phyloP scores from a whole-genome alignment of 805 yeast species.

The Hanseniaspora lachancei region DNA sequence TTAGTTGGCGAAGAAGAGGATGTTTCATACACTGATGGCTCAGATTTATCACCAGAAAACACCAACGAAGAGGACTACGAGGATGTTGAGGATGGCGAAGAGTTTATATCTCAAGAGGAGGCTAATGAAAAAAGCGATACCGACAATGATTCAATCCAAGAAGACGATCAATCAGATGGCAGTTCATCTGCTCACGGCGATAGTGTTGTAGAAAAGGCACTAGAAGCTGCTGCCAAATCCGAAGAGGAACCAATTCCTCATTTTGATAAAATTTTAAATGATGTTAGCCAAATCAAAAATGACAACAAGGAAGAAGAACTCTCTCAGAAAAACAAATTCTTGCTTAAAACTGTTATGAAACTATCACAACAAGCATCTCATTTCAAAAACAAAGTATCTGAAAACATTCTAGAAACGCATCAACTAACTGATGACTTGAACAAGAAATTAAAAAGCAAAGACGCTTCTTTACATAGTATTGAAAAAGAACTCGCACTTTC shows the following conservation, averaged over 20 bases:
- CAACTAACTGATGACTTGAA: conserved; percentile 17
- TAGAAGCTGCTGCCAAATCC: neutral
- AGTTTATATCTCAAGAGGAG: neutral
- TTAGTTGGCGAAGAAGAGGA: conserved; percentile 1
- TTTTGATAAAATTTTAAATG: conserved; percentile 2
- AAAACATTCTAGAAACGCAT: neutral
- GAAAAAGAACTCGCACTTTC: conserved; percentile 18
- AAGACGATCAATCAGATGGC: neutral
- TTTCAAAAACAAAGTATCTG: neutral
- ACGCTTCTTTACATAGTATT: conserved; percentile 17
- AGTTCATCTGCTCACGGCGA: neutral
- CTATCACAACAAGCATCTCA: conserved; percentile 6
- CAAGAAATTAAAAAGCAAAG: conserved; percentile 19
- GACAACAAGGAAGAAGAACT: neutral
- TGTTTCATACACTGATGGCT: conserved; percentile 16
- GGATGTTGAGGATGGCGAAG: neutral
- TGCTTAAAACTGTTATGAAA: neutral
- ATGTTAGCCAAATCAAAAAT: neutral
- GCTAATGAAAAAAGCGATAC: neutral
- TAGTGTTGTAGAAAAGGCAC: neutral
- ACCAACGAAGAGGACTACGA: conserved; percentile 20
- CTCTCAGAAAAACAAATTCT: neutral
- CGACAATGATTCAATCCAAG: neutral
- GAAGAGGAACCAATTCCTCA: conserved; percentile 3
- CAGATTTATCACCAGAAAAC: conserved; percentile 22